Conservation (phyloP, 2,329 filamentous ascomycete species). For the Penicillium polonicum region DNA sequence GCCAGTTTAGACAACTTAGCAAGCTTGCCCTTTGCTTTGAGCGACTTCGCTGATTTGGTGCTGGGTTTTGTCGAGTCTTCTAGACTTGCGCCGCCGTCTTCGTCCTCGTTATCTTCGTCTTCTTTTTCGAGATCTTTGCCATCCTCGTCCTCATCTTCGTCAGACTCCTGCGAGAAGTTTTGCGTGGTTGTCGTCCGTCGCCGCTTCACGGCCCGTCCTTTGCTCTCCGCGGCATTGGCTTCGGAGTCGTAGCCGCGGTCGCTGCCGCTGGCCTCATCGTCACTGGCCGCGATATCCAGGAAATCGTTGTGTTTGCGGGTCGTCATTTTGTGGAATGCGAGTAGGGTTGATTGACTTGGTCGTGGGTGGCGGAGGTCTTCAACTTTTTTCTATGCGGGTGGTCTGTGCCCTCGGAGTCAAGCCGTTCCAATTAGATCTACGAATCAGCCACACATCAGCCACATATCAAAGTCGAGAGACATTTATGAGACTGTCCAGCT, state of each 20-base stretch:
- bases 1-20: slow-evolving; percentile 11
- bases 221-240: slow-evolving; percentile 41
- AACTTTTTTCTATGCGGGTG: slow-evolving; percentile 16
- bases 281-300: slow-evolving; percentile 36
- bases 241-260: slow-evolving; percentile 49
- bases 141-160: slow-evolving; percentile 44
- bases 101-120: slow-evolving; percentile 9
- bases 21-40: slow-evolving; percentile 18
- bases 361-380: not conserved
- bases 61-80: slow-evolving; percentile 9
- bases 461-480: not conserved
- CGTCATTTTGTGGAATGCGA: slow-evolving; percentile 30
- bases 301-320: slow-evolving; percentile 42
- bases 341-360: not conserved
- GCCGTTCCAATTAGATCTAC: not conserved
- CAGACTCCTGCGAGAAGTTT: slow-evolving; percentile 38
- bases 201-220: slow-evolving; percentile 37
- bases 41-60: slow-evolving; percentile 6
- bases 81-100: slow-evolving; percentile 16
- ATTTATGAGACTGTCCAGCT: not conserved
- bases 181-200: slow-evolving; percentile 28
- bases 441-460: not conserved
- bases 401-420: slow-evolving; percentile 13
- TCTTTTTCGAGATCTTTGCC: slow-evolving; percentile 12
- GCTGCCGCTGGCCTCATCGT: slow-evolving; percentile 36